A percentile compares a stretch with the other conserved stretches of the same genome.
phyloP scores from a whole-genome alignment of 805 yeast species.

The Kazachstania psychrophila region DNA sequence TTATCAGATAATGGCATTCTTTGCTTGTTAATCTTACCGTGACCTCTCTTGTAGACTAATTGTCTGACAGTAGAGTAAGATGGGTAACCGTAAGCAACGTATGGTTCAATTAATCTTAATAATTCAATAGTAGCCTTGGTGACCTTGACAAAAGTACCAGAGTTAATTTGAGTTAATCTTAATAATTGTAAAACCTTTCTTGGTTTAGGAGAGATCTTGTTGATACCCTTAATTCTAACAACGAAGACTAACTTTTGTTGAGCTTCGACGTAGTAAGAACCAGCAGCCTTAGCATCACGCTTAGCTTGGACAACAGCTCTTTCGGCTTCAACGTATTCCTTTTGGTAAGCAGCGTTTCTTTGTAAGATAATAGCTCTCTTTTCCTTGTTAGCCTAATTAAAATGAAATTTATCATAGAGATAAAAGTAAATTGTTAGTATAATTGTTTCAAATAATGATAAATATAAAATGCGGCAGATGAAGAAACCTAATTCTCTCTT shows the following conservation, averaged over 20 bases:
- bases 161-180: conserved; percentile 88
- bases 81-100: conserved; percentile 97
- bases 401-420: background rate
- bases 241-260: conserved; percentile 91
- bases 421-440: background rate
- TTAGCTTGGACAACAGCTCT: conserved; percentile 77
- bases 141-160: conserved; percentile 90
- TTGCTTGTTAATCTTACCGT: conserved; percentile 94
- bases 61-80: conserved; percentile 83
- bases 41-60: conserved; percentile 94
- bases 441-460: too few species aligned
- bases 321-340: conserved; percentile 90
- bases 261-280: conserved; percentile 91
- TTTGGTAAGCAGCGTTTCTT: conserved; percentile 94
- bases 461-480: too few species aligned
- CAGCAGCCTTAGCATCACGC: conserved; percentile 90
- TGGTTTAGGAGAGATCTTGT: conserved; percentile 98
- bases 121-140: conserved; percentile 94
- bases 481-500: too few species aligned
- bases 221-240: conserved; percentile 98
- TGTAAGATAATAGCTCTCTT: conserved; percentile 68
- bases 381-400: conserved; percentile 39
- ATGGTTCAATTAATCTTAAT: conserved; percentile 90
- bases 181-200: conserved; percentile 94
- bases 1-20: conserved; percentile 86